Percentiles rank a stretch among this genome's conserved stretches.
phyloP scores from a whole-genome alignment of 2,329 filamentous ascomycete genomes.

The Venturia nashicola region DNA sequence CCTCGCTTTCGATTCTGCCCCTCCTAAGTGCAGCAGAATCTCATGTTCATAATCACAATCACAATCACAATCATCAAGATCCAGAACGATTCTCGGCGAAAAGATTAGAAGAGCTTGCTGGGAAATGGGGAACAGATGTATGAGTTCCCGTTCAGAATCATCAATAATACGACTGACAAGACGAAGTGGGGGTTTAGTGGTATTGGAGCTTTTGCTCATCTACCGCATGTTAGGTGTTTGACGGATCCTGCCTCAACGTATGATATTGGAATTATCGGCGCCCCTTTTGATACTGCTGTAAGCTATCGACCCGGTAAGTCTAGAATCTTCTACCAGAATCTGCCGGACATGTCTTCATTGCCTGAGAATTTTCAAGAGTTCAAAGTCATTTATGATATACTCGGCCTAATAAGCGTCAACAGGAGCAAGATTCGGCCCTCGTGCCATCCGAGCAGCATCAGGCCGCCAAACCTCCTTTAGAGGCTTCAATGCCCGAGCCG shows the following conservation, averaged over 20 bases:
- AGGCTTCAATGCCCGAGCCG: conserved; percentile 71
- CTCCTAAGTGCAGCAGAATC: neutral
- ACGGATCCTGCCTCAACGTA: conserved; percentile 30
- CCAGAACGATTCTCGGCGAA: neutral
- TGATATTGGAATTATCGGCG: conserved; percentile 37
- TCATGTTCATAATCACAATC: neutral
- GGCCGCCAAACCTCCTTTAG: conserved; percentile 68
- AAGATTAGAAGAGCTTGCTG: conserved; percentile 11
- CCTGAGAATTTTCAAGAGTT: neutral
- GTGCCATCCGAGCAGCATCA: conserved; percentile 75
- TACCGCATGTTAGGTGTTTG: conserved; percentile 35
- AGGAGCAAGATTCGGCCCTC: conserved; percentile 63
- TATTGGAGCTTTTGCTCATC: conserved; percentile 45
- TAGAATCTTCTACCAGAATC: neutral
- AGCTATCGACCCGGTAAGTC: conserved; percentile 30
- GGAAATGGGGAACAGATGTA: conserved; percentile 31
- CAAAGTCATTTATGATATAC: neutral
- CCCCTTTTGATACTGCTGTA: conserved; percentile 38
- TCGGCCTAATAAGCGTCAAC: neutral
- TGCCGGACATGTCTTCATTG: neutral
- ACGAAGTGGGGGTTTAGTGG: conserved; percentile 55
- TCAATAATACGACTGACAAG: neutral
- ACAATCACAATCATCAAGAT: conserved; percentile 3
- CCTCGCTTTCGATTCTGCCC: neutral
- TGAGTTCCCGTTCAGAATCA: neutral